These are phyloP conservation scores for Jackrogersella multiformis DNA, from an alignment of 495 filamentous ascomycete species.

Conservation along the genomic window DNA sequence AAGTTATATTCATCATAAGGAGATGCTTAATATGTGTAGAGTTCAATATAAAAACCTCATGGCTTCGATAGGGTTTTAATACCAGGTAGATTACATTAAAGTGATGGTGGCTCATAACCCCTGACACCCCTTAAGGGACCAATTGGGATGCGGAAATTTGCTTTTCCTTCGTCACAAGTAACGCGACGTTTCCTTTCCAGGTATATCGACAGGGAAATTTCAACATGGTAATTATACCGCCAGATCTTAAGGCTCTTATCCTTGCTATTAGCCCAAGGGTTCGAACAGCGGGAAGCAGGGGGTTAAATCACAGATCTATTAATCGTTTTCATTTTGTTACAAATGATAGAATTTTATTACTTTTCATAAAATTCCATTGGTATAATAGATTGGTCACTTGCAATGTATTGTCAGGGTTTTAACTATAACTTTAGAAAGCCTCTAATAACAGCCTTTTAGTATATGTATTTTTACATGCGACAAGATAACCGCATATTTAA, in stretches of 20 bases:
- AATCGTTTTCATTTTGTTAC: conserved; percentile 30
- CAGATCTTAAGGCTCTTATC: conserved; percentile 25
- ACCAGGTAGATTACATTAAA: background rate
- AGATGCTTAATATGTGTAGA: background rate
- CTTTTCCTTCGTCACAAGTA: background rate
- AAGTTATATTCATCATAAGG: background rate
- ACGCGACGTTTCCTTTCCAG: background rate
- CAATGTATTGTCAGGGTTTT: background rate
- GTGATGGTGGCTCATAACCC: background rate
- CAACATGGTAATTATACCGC: conserved; percentile 19
- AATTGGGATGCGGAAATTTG: conserved; percentile 8
- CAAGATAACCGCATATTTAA: too few relatives aligned
- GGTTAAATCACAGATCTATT: conserved; percentile 40
- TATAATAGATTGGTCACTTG: background rate
- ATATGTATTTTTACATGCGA: too few relatives aligned
- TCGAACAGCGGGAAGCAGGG: conserved; percentile 31
- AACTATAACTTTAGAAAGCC: background rate
- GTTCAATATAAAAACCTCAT: background rate
- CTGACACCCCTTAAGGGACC: background rate
- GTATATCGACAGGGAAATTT: conserved; percentile 11
- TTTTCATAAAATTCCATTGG: background rate
- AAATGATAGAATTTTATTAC: conserved; percentile 35
- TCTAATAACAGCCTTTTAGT: too few relatives aligned
- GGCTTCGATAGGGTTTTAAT: conserved; percentile 4
- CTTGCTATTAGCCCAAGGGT: conserved; percentile 25